phyloP scores from a whole-genome alignment of 2,329 filamentous ascomycete genomes.

The Cadophora sp. region DNA sequence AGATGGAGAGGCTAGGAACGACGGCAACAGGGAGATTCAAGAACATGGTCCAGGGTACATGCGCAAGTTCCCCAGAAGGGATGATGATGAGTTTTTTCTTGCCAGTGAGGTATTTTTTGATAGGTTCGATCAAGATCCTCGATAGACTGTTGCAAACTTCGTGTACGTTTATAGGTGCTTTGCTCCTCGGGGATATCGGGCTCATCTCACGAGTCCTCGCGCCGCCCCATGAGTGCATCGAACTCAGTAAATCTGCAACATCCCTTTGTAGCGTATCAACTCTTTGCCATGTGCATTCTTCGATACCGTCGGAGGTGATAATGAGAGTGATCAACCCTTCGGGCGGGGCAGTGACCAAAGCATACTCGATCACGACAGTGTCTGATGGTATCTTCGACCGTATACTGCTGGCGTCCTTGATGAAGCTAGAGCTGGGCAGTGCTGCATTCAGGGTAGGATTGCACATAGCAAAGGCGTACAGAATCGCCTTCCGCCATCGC shows the following conservation, averaged over 20 bases:
- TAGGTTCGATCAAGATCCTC: slow-evolving; percentile 13
- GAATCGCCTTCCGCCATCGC: slow-evolving; percentile 16
- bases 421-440: slow-evolving; percentile 13
- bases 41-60: slow-evolving; percentile 17
- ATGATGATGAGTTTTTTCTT: slow-evolving; percentile 18
- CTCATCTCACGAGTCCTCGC: slow-evolving; percentile 11
- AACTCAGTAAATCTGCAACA: slow-evolving; percentile 7
- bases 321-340: slow-evolving; percentile 17
- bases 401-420: slow-evolving; percentile 16
- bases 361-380: slow-evolving; percentile 17
- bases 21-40: slow-evolving; percentile 7
- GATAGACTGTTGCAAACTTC: slow-evolving; percentile 8
- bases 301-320: slow-evolving; percentile 14
- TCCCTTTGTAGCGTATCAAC: slow-evolving; percentile 5
- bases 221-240: slow-evolving; percentile 11
- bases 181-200: slow-evolving; percentile 10
- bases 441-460: slow-evolving; percentile 17
- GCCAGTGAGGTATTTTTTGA: not conserved
- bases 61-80: slow-evolving; percentile 13
- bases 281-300: slow-evolving; percentile 19
- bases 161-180: slow-evolving; percentile 5
- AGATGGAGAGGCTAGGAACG: slow-evolving; percentile 17
- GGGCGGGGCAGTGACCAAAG: slow-evolving; percentile 4
- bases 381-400: slow-evolving; percentile 9
- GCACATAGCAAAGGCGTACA: slow-evolving; percentile 14